Conservation (phyloP, 495 filamentous ascomycete genomes). For the Melanomma pulvis-pyrius region DNA sequence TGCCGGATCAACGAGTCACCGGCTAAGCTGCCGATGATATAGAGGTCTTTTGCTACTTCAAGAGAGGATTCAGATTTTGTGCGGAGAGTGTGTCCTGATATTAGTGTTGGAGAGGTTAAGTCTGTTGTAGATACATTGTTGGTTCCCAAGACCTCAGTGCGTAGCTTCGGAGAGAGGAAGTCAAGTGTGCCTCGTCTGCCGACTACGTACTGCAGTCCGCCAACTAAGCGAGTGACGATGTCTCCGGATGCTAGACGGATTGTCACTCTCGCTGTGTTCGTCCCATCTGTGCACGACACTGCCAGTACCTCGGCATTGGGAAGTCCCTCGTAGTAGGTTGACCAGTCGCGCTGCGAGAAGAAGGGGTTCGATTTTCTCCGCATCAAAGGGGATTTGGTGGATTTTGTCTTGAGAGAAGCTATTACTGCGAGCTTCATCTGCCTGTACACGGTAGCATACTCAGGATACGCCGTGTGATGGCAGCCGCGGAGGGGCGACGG, state of each 20-base stretch:
- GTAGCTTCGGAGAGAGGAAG: conserved; percentile 57
- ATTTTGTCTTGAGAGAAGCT: conserved; percentile 16
- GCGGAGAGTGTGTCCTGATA: conserved; percentile 63
- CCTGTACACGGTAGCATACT: conserved; percentile 66
- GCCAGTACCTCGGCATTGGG: conserved; percentile 58
- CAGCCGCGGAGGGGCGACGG: conserved; percentile 64
- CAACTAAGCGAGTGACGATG: conserved; percentile 50
- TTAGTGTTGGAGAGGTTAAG: conserved; percentile 30
- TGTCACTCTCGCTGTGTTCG: conserved; percentile 45
- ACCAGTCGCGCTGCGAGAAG: conserved; percentile 51
- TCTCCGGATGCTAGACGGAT: conserved; percentile 55
- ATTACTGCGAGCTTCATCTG: conserved; percentile 62
- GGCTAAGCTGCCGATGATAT: conserved; percentile 64
- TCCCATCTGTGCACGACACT: conserved; percentile 43
- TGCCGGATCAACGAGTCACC: conserved; percentile 69
- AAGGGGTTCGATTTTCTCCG: conserved; percentile 51
- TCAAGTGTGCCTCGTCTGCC: conserved; percentile 62
- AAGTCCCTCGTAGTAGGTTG: conserved; percentile 59
- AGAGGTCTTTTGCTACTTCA: conserved; percentile 60
- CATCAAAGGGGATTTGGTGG: conserved; percentile 23
- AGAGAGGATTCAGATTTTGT: conserved; percentile 56
- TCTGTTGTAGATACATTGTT: conserved; percentile 30
- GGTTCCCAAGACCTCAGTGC: conserved; percentile 56
- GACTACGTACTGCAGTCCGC: conserved; percentile 61
- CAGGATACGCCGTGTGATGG: conserved; percentile 67